These are phyloP conservation scores for Fusarium algeriense DNA, from an alignment of 2,329 filamentous ascomycete species.

Conservation along the genomic window DNA sequence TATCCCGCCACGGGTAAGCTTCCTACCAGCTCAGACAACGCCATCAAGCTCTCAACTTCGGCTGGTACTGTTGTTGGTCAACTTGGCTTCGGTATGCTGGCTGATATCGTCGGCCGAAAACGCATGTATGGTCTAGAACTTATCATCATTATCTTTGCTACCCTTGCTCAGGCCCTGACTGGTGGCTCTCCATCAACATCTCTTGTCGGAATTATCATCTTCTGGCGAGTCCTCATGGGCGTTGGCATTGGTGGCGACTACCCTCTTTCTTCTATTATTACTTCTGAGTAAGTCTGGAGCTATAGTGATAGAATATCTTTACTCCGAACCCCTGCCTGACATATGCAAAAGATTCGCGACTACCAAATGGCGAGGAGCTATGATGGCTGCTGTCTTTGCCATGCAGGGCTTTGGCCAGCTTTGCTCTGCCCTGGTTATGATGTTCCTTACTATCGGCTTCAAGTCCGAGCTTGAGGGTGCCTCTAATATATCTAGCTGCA, in stretches of 20 bases:
- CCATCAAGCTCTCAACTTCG: slow-evolving; percentile 87
- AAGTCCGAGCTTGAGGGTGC: slow-evolving; percentile 71
- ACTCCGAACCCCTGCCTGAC: background rate
- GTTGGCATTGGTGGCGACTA: slow-evolving; percentile 70
- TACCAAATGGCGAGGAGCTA: slow-evolving; percentile 85
- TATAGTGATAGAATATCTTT: background rate
- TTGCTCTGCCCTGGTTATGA: slow-evolving; percentile 77
- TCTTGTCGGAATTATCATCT: slow-evolving; percentile 76
- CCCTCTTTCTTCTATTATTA: slow-evolving; percentile 84
- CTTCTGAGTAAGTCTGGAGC: slow-evolving; percentile 72
- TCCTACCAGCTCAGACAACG: slow-evolving; percentile 76
- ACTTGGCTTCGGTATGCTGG: slow-evolving; percentile 80
- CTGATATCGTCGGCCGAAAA: slow-evolving; percentile 82
- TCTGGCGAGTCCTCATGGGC: slow-evolving; percentile 83
- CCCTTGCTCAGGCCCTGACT: slow-evolving; percentile 76
- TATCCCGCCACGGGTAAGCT: slow-evolving; percentile 72
- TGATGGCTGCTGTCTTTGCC: slow-evolving; percentile 90
- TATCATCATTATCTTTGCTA: slow-evolving; percentile 84
- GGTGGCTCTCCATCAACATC: slow-evolving; percentile 72
- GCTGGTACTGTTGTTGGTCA: slow-evolving; percentile 87
- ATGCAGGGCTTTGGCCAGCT: slow-evolving; percentile 90
- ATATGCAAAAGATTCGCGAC: slow-evolving; percentile 69
- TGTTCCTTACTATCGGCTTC: slow-evolving; percentile 81
- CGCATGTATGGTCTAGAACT: slow-evolving; percentile 79
- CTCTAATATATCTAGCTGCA: slow-evolving; percentile 65